Base-by-base conservation (phyloP, 2,329 filamentous ascomycete species). In the Seiridium cupressi region DNA sequence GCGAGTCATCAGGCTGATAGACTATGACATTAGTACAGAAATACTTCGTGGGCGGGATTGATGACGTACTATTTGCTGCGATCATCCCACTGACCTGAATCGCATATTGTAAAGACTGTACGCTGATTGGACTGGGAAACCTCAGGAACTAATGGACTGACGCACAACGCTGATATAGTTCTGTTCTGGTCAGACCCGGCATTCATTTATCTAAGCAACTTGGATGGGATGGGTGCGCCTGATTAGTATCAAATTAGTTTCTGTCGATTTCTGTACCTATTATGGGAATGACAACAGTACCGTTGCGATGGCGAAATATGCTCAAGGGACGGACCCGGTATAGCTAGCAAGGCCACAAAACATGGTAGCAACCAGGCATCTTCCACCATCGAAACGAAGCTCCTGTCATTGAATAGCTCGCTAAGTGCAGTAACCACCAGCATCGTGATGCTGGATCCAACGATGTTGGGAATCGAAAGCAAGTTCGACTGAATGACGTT, bases 121-220 rank as follows among this genome's bases (percentile, higher is more conserved):
- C 13, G 38, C 7, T 42, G 38, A 42, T 42, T 42, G 13, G 38
- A 13, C 7, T 42, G 13, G 38, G 13, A 42, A 44, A 44, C 18
- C 18, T n/a, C 46, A 10, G 46, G 6, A n/a, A 48, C 13, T 48
- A 48, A 7, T 8, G 46, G 26, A 48, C 13, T n/a, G 26, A 48
- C 46, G 6, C 18, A 48, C 46, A n/a, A 48, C 7, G 46, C 46
- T 7, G 46, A 48, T 31, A 48, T 82, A 2, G 84, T 84, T 38
- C 85, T 74, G 40, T 84, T 86, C 49, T 84, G 78, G 3, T 87
- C 84, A 10, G 80, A 80, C 53, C 84, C 83, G 0, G 83, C 79
- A 64, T 87, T 87, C 76, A 36, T 81, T 84, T 3, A 79, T 84
- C 74, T 83, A 83, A 0, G 82, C 84, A 3, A 85, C 84, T 42